Base-by-base conservation (phyloP, 345 rosid species). In the Tarenaya hassleriana region DNA sequence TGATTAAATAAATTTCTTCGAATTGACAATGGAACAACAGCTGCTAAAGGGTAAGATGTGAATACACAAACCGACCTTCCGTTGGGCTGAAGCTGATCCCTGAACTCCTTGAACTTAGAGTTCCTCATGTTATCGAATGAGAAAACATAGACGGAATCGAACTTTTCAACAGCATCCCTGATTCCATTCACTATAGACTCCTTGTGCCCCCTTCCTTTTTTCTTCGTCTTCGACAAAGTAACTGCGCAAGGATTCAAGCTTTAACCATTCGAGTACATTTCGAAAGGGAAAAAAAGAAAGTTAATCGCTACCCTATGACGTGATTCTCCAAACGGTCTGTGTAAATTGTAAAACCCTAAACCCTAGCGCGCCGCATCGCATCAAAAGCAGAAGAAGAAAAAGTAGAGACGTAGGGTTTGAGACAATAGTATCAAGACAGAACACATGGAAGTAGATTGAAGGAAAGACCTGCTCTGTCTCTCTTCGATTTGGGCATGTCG, bases 61-160 rank as follows among this genome's bases (percentile, higher is more conserved):
- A 9, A 8, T 7, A 14, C 17, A 14, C 16, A 17, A 38, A 11
- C 42, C 16, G 1, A 84, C 97, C 81, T 81, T 95, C 95, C 91
- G 39, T 74, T 67, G 47, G 75, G 58, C 43, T 80, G 88, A 47
- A 85, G 86, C 79, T 83, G 82, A 58, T 88, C 94, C 47, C 88
- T 81, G 37, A 92, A 88, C 82, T 83, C 95, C 67, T 92, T 92
- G 43, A 92, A 83, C 70, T 86, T 88, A 54, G 81, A 81, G 67
- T 92, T 92, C 52, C 97, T 79, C 99, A 88, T 92, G 79, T 85
- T 92, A 68, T 85, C 97, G 44, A 88, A 88, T 18, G 86, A 69
- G 69, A 92, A 92, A 35, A 85, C 95, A 69, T 78, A 92, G 14
- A 77, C 69, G 1, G 88, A 79, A 5, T 37, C 49, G 50, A 79